A percentile compares a stretch with the other conserved stretches of the same genome.
These are phyloP conservation scores for Colletotrichum noveboracense DNA, from an alignment of 2,329 filamentous ascomycete species.

Conservation along the genomic window DNA sequence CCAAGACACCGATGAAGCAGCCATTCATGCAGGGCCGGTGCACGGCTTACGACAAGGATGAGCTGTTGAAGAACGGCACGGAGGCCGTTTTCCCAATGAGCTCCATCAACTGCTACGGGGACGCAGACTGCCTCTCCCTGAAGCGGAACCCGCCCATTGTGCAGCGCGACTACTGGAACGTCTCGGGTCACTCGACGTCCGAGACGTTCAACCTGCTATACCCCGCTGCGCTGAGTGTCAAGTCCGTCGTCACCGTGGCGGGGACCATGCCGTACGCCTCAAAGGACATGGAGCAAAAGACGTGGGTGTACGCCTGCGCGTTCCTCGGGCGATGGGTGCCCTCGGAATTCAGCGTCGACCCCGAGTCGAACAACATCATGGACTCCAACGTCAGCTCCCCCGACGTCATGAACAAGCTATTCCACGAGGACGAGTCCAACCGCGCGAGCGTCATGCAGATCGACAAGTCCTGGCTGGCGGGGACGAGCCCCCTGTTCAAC, in stretches of 20 bases:
- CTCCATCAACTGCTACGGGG: background rate
- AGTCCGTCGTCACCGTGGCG: background rate
- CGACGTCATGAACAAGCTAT: background rate
- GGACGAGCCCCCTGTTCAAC: background rate
- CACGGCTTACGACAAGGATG: background rate
- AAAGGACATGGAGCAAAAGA: background rate
- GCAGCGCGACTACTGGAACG: background rate
- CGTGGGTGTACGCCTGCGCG: background rate
- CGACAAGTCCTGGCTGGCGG: background rate
- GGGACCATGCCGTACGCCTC: background rate
- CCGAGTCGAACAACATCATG: background rate
- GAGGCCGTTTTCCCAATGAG: background rate
- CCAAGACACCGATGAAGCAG: background rate
- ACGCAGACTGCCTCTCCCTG: background rate
- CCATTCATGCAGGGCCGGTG: background rate
- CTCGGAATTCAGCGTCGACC: background rate
- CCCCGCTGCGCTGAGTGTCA: background rate
- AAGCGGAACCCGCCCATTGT: background rate
- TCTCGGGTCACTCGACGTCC: background rate
- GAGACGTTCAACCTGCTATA: background rate
- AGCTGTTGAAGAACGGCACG: background rate
- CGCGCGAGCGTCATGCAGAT: background rate
- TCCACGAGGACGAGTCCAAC: background rate
- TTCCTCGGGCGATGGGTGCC: background rate
- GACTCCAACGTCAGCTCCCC: background rate